Evolutionary conservation across 768 basidiomycete genomes (phyloP), one percentile per base, ranked within the genome.

Genomic region (Lanmaoa pseudosensibilis): DNA sequence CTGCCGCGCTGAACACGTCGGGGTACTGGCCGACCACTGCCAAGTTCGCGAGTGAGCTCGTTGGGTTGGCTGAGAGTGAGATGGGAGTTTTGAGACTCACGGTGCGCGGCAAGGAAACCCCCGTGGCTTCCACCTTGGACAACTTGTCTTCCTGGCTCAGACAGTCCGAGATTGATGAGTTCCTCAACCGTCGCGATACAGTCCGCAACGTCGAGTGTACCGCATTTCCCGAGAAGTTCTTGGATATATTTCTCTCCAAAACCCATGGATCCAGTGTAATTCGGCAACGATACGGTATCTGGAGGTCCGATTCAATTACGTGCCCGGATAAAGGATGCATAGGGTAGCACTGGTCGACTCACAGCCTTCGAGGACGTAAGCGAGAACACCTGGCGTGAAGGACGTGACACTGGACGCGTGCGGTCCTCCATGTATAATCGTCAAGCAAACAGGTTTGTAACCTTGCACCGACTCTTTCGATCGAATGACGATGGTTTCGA

Each of bases 111-210:
- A 15, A 88, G 73, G 65, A 86, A 89, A 2, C 88, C 88, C 0
- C 87, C 87, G 56, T 91, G 89, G 45, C 83, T 86, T 39, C 88
- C 88, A 5, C 88, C 88, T 49, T 73, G 73, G 1, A 88, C 65
- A 32, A 87, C 75, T 49, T 83, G 79, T 57, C 79, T 81, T 8
- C 81, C 83, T 15, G 75, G 65, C 41, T 75, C 71, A 1, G 84
- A 78, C 1, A 88, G 68, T 1, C 81, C 81, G 5, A 79, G 67
- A 15, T 70, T 63, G 33, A 84, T 71, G 41, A 89, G 78, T 57
- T 84, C 75, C 21, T 74, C 66, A 3, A 79, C 77, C 2, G 83
- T 77, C 8, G 77, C 80, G 18, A 86, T 78, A 56, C 84, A 86
- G 49, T 88, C 87, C 39, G 78, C 75, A 15, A 90, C 83, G 57